These are phyloP conservation scores for Juncus effusus DNA, from an alignment of 176 grass and related monocot species.

Conservation along the genomic window DNA sequence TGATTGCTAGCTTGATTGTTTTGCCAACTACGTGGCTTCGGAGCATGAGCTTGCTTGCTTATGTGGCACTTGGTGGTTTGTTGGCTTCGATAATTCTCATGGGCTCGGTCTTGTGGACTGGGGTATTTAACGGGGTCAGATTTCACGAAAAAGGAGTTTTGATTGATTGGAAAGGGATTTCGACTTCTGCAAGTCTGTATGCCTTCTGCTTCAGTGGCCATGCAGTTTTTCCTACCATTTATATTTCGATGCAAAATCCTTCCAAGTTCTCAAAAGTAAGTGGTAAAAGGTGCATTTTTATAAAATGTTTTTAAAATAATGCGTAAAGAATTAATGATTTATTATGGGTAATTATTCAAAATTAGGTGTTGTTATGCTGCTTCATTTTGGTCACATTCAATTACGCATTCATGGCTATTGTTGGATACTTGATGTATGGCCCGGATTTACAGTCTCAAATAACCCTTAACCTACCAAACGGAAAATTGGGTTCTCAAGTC, in stretches of 20 bases:
- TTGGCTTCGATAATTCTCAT: slow-evolving; percentile 61
- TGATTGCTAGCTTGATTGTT: slow-evolving; percentile 58
- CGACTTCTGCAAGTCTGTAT: slow-evolving; percentile 71
- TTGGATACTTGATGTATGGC: slow-evolving; percentile 89
- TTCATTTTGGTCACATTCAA: slow-evolving; percentile 60
- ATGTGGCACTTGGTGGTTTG: slow-evolving; percentile 58
- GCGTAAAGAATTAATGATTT: neutral
- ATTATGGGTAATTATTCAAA: slow-evolving; percentile 1
- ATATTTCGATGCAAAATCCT: slow-evolving; percentile 63
- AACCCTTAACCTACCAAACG: slow-evolving; percentile 62
- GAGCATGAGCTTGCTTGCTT: slow-evolving; percentile 68
- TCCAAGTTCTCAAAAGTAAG: slow-evolving; percentile 63
- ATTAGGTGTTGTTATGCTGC: slow-evolving; percentile 59
- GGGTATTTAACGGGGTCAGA: slow-evolving; percentile 50
- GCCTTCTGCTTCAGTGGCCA: slow-evolving; percentile 95
- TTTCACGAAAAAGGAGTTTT: slow-evolving; percentile 57
- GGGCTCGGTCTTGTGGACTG: slow-evolving; percentile 53
- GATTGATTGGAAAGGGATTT: slow-evolving; percentile 56
- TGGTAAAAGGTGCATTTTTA: neutral
- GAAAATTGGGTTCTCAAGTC: slow-evolving; percentile 41
- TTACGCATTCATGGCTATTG: slow-evolving; percentile 53
- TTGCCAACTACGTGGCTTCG: slow-evolving; percentile 80
- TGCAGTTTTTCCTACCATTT: slow-evolving; percentile 81
- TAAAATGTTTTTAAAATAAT: neutral
- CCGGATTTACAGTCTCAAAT: slow-evolving; percentile 57